Evolutionary conservation across 2,329 filamentous ascomycete genomes (phyloP).

Genomic region (Lanzia echinophila): DNA sequence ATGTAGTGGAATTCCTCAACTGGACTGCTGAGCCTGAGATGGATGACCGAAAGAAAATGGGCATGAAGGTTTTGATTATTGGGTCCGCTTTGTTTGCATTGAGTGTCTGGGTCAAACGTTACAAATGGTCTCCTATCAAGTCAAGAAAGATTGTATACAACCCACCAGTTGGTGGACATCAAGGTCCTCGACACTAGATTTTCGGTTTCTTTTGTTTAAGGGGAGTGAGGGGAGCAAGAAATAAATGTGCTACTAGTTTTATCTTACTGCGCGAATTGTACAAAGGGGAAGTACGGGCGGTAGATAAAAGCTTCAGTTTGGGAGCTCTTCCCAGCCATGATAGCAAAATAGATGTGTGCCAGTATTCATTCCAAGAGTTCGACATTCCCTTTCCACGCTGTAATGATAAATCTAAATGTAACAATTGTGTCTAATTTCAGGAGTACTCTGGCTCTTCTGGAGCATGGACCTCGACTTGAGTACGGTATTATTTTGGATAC

Average conservation of each 20-base stretch:
- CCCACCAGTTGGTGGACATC: slow-evolving; percentile 45
- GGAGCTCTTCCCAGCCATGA: slow-evolving; percentile 13
- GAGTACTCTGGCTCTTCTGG: no score
- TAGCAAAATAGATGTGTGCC: slow-evolving; percentile 28
- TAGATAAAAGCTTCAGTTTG: slow-evolving; percentile 21
- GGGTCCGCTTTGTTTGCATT: slow-evolving; percentile 73
- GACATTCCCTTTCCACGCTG: no score
- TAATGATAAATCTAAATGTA: no score
- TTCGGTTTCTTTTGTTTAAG: slow-evolving; percentile 23
- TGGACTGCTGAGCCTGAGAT: slow-evolving; percentile 98
- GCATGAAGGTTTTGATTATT: slow-evolving; percentile 87
- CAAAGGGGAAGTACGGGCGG: slow-evolving; percentile 19
- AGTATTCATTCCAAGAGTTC: slow-evolving; percentile 18
- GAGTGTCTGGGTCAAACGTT: slow-evolving; percentile 97
- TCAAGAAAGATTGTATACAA: slow-evolving; percentile 88
- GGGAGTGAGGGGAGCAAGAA: slow-evolving; percentile 16
- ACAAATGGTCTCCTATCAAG: slow-evolving; percentile 98
- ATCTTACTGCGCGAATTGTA: slow-evolving; percentile 25
- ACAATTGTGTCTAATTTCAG: no score
- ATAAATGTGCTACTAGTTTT: slow-evolving; percentile 31
- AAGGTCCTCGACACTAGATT: slow-evolving; percentile 19
- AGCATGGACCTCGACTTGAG: no score
- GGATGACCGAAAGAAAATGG: slow-evolving; percentile 99
- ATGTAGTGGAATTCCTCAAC: slow-evolving; percentile 97
- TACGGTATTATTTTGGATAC: no score